Evolutionary conservation across 2,329 filamentous ascomycete species (phyloP), one percentile per base, ranked within the genome.

Genomic region (Didymella sp.): DNA sequence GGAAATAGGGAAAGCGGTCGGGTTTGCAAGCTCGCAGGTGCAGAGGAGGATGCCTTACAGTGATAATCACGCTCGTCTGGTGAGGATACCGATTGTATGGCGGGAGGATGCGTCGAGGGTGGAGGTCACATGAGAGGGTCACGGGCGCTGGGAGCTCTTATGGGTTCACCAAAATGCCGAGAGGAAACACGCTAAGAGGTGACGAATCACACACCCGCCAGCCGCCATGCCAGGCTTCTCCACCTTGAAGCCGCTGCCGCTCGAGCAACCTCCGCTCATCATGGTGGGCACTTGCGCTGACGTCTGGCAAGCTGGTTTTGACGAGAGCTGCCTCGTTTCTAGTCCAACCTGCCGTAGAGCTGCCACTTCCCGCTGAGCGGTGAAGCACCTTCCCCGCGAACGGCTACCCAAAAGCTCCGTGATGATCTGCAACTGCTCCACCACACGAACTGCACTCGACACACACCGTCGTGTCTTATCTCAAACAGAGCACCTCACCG

Each of bases 131-230:
- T 57, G 54, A 57, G 54, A 28, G 54, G 54, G 52, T 56, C 52
- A 56, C 52, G 52, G 54, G 54, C 47, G 54, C 48, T 57, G 52
- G 54, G 54, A 52, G 54, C 48, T 57, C 54, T 57, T 57, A 57
- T 52, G 54, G 51, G 43, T 48, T 52, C 54, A 48, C 48, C 54
- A 57, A 44, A 52, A 57, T 52, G 54, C 54, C 54, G 48, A 57
- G 48, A 47, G 48, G 21, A 27, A 48, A 48, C 48, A 48, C 54
- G 54, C 54, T 57, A 57, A 47, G 15, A 13, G 25, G 28, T n/a
- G 25, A 38, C 54, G 42, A 57, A 57, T 57, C 54, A 57, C 4
- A 40, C 43, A 19, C 25, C 19, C 19, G 48, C 48, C 25, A 38
- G 19, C 19, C 38, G 48, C 54, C 54, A 57, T 57, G 54, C 54